Base-by-base conservation (phyloP, 768 basidiomycete genomes). In the Suillus cothurnatus region DNA sequence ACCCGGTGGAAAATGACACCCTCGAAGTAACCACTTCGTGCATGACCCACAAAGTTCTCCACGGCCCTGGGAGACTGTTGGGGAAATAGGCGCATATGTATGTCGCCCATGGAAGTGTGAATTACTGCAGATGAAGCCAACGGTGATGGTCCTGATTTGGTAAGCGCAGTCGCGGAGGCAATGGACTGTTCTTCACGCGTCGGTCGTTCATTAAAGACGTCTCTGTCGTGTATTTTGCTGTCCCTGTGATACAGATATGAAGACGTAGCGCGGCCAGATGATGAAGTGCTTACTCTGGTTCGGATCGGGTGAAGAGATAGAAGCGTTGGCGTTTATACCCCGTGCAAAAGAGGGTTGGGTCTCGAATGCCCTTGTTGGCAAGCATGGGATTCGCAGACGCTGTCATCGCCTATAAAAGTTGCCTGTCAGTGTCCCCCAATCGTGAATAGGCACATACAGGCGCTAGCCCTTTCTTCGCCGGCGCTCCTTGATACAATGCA, bases 131-230 rank as follows among this genome's bases (percentile, higher is more conserved):
- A 81, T 66, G 88, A 87, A 28, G 94, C 92, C 38, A 94, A 77
- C 0, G 88, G 87, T 2, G 92, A 90, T 8, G 89, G 88, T 1
- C 88, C 86, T 63, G 80, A 76, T 70, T 78, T 79, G 67, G 82
- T 76, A 15, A 83, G 72, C 1, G 78, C 75, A 4, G 86, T 82
- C 1, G 91, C 81, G 9, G 89, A 77, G 4, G 95, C 95, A 57
- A 96, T 87, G 36, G 87, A 91, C 75, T 95, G 95, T 73, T 99
- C 97, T 74, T 99, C 97, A 60, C 95, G 86, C 1, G 97, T 99
- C 3, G 97, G 97, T 55, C 92, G 86, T 78, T 99, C 97, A 76
- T 99, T 99, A 86, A 98, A 99, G 62, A 99, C 90, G 70, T 99
- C 97, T 64, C 97, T 90, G 68, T 99, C 97, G 36, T 88, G 88